Evolutionary conservation across 1,284 basidiomycete species (phyloP), one percentile per base, ranked within the genome.

Genomic region (Leccinum fuscescens): DNA sequence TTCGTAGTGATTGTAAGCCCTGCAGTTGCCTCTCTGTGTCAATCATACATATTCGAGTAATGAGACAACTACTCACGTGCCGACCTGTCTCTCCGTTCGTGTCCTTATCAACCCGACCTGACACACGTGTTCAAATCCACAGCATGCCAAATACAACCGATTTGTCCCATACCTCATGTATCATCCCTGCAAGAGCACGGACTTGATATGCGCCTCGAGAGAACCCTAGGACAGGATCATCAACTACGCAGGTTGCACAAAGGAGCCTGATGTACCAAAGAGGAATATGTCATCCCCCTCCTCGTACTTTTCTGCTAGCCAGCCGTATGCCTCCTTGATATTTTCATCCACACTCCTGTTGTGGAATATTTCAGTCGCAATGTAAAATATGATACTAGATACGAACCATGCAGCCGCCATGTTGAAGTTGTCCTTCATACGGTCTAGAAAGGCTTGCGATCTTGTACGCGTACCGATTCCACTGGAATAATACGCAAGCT

Each of bases 61-160:
- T 22, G 20, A 6, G 12, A 8, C 3, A 11, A 14, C 11, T 29
- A 55, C 56, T 56, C 44, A 66, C 66, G 11, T 52, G 42, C 31
- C 22, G n/a, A 67, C 56, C 15, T 67, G 58, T n/a, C 59, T 59
- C 37, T 66, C 52, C 4, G 51, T 61, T 15, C 22, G 42, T 4
- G 50, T 58, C 46, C 14, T 55, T 37, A 67, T 58, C 8, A 66
- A 57, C 2, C 65, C 64, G 48, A 67, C 58, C 66, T 66, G 35
- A 17, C 8, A 44, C 4, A 4, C 7, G 6, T 46, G 5, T 49
- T 54, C 3, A 29, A 24, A 20, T 29, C 14, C 14, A 44, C 4
- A n/a, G 33, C 2, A 27, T n/a, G 14, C 29, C 17, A 24, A 20
- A 54, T 17, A 20, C 53, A 5, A 35, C 11, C 15, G 27, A 29